Conservation (phyloP, 192 early-diverging fungal genomes). For the Podila minutissima region DNA sequence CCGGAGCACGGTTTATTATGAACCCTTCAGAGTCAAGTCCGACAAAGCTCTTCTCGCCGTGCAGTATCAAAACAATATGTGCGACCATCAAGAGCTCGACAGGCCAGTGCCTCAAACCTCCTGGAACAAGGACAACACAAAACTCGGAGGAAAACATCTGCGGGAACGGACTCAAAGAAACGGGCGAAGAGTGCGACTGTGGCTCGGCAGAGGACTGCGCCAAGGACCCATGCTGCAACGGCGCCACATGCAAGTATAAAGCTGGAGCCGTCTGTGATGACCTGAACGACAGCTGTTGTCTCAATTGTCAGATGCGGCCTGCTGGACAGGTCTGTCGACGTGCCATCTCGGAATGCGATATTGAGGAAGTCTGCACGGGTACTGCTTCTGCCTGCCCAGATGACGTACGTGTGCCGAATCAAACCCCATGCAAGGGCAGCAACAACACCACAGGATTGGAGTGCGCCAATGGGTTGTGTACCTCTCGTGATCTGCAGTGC, state of each 20-base stretch:
- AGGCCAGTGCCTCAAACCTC: conserved; percentile 38
- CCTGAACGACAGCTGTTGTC: conserved; percentile 87
- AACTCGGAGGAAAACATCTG: conserved; percentile 77
- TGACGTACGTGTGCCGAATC: conserved; percentile 73
- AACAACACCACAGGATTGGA: conserved; percentile 47
- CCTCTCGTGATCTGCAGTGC: conserved; percentile 77
- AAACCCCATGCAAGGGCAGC: conserved; percentile 68
- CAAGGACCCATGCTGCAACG: conserved; percentile 87
- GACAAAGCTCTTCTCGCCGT: conserved; percentile 75
- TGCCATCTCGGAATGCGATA: conserved; percentile 82
- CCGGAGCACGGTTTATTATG: conserved; percentile 74
- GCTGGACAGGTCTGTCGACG: conserved; percentile 75
- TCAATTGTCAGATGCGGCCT: conserved; percentile 68
- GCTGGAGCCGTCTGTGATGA: conserved; percentile 80
- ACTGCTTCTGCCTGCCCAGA: conserved; percentile 72
- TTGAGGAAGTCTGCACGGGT: conserved; percentile 82
- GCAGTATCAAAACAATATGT: conserved; percentile 69
- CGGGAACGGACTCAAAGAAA: conserved; percentile 93
- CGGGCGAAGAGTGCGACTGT: conserved; percentile 93
- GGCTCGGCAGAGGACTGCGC: conserved; percentile 74
- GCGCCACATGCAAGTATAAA: conserved; percentile 83
- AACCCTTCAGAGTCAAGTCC: conserved; percentile 75
- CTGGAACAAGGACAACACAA: conserved; percentile 43
- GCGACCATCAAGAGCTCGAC: conserved; percentile 6
- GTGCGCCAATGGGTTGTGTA: conserved; percentile 80